Evolutionary conservation across 495 filamentous ascomycete genomes (phyloP), one percentile per base, ranked within the genome.

Genomic region (Lasiosphaeriaceae sp.): DNA sequence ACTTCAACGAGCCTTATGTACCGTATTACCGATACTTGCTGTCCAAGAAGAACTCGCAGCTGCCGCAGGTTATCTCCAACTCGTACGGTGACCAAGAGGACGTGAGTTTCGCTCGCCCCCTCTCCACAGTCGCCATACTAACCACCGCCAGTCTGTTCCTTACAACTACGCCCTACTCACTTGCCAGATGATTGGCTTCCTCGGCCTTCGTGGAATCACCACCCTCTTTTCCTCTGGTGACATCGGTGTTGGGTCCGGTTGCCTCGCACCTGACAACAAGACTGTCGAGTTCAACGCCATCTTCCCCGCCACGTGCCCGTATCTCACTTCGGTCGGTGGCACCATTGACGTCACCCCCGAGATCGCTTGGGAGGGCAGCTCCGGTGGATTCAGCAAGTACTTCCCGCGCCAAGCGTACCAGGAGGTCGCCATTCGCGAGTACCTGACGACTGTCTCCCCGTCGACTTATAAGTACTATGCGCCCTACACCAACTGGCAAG

Each of bases 41-140:
- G 12, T 58, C 55, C 22, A 63, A 64, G 23, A 50, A 63, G 0
- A 66, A 73, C 56, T 29, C 47, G 11, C 74, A 83, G n/a, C 72
- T 93, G 1, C 89, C 89, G 2, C 83, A 87, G 58, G 83, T 86
- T 5, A 79, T 92, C 56, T 83, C 86, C 16, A 88, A 81, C 54
- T 88, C 84, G 0, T 93, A 93, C 65, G 88, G 86, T 24, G 89
- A 92, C 55, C 81, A 89, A 43, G 89, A 93, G 68, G 58, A 65
- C 19, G 45, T 47, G 22, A 22, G 45, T 26, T 21, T 22, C 45
- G 16, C 21, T 26, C 45, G 14, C 14, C 20, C 11, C 45, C 6
- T 26, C 0, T 26, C 45, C n/a, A 22, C 45, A 47, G 9, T 22
- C 6, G 8, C 5, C 16, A 47, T 5, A 22, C n/a, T 47, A 23